Evolutionary conservation across 495 filamentous ascomycete genomes (phyloP).

Genomic region (Wilcoxina mikolae): DNA sequence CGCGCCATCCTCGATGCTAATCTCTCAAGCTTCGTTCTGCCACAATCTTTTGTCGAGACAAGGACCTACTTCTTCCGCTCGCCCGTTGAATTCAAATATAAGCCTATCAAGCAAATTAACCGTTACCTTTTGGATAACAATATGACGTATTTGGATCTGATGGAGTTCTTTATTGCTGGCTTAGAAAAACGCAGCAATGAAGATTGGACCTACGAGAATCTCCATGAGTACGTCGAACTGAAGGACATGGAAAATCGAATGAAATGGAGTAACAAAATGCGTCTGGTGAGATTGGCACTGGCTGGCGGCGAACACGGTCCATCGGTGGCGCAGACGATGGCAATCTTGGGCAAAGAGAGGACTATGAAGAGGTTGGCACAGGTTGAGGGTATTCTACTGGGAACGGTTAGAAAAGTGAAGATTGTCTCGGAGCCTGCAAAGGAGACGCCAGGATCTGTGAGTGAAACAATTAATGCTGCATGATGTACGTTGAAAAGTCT

Average conservation of each 20-base stretch:
- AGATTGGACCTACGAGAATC: slow-evolving; percentile 24
- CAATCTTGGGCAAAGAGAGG: slow-evolving; percentile 47
- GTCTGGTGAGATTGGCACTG: slow-evolving; percentile 54
- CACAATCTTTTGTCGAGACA: slow-evolving; percentile 42
- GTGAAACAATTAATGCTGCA: neutral
- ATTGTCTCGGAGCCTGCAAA: neutral
- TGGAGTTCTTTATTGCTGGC: neutral
- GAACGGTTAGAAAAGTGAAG: neutral
- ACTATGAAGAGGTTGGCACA: slow-evolving; percentile 40
- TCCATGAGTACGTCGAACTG: slow-evolving; percentile 18
- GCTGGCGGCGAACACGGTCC: slow-evolving; percentile 45
- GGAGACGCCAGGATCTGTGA: too few species aligned
- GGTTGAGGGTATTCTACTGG: slow-evolving; percentile 22
- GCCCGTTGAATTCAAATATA: slow-evolving; percentile 30
- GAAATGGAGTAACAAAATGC: slow-evolving; percentile 31
- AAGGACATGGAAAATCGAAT: slow-evolving; percentile 16
- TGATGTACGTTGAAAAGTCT: neutral
- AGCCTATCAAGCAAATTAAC: slow-evolving; percentile 7
- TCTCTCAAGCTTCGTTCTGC: slow-evolving; percentile 45
- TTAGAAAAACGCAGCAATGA: slow-evolving; percentile 16
- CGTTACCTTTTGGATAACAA: slow-evolving; percentile 9
- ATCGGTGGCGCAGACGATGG: slow-evolving; percentile 43
- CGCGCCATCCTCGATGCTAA: slow-evolving; percentile 43
- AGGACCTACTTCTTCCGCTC: slow-evolving; percentile 51
- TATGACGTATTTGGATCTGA: slow-evolving; percentile 2